Evolutionary conservation across 2,329 filamentous ascomycete genomes (phyloP).

Genomic region (Aspergillus sp.): DNA sequence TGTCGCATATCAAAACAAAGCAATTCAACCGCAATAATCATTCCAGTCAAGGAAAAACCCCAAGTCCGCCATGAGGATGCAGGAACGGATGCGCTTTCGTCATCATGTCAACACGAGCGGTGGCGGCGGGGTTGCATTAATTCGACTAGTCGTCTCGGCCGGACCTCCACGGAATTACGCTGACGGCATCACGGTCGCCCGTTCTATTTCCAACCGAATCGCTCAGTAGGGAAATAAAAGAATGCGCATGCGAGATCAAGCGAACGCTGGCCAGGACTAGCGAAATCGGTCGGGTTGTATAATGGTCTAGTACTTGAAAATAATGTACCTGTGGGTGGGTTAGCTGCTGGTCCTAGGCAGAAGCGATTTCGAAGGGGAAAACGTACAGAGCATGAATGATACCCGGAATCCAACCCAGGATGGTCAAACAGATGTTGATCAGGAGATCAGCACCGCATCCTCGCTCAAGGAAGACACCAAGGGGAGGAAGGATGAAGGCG

Average conservation of each 20-base stretch:
- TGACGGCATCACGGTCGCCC: constrained; percentile 17
- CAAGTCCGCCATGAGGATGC: background rate
- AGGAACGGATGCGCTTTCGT: too few relatives aligned
- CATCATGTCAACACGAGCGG: too few relatives aligned
- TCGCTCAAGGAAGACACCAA: constrained; percentile 92
- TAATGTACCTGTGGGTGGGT: constrained; percentile 65
- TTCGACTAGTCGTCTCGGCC: constrained; percentile 21
- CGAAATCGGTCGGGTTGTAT: background rate
- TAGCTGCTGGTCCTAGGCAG: constrained; percentile 8
- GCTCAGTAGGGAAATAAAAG: constrained; percentile 4
- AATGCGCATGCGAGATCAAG: constrained; percentile 3
- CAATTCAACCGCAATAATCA: constrained; percentile 13
- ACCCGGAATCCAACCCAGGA: constrained; percentile 73
- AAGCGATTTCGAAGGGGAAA: background rate
- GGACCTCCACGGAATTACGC: constrained; percentile 30
- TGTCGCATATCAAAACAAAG: constrained; percentile 16
- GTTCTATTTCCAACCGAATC: constrained; percentile 6
- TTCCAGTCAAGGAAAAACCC: constrained; percentile 4
- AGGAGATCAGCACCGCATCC: constrained; percentile 83
- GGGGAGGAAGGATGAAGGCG: constrained; percentile 83
- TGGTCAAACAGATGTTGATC: constrained; percentile 89
- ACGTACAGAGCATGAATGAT: constrained; percentile 88
- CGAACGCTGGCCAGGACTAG: constrained; percentile 6
- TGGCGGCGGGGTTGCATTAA: constrained; percentile 21
- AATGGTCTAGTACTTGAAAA: constrained; percentile 73